phyloP scores from a whole-genome alignment of 371 early-diverging fungal genomes.

The Phascolomyces articulosus region DNA sequence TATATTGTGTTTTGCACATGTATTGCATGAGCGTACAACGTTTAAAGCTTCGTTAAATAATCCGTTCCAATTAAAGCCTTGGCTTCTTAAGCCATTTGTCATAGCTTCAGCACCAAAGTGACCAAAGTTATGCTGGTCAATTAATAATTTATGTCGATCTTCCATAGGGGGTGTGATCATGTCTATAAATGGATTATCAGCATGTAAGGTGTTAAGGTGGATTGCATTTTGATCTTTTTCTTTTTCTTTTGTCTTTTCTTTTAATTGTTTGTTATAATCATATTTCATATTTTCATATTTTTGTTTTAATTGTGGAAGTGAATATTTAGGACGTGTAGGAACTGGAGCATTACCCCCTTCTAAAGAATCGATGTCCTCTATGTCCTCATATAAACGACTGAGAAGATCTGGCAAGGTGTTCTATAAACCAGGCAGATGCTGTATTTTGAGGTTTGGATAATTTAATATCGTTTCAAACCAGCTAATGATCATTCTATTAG shows the following conservation, averaged over 20 bases:
- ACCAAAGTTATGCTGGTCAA: background rate
- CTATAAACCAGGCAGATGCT: no score
- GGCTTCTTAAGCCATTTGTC: background rate
- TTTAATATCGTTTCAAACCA: no score
- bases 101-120: conserved; percentile 8
- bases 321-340: no score
- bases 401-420: no score
- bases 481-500: no score
- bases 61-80: background rate
- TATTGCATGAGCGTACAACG: background rate
- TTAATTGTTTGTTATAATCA: background rate
- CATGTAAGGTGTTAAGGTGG: background rate
- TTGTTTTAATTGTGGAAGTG: no score
- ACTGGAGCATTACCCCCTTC: no score
- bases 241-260: no score
- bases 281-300: background rate
- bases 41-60: background rate
- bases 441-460: no score
- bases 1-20: background rate
- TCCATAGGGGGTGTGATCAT: background rate
- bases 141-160: background rate
- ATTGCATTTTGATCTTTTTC: no score
- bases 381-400: no score
- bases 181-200: background rate
- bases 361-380: no score